phyloP scores from a whole-genome alignment of 805 yeast genomes.

The Nadsonia fulvescens region DNA sequence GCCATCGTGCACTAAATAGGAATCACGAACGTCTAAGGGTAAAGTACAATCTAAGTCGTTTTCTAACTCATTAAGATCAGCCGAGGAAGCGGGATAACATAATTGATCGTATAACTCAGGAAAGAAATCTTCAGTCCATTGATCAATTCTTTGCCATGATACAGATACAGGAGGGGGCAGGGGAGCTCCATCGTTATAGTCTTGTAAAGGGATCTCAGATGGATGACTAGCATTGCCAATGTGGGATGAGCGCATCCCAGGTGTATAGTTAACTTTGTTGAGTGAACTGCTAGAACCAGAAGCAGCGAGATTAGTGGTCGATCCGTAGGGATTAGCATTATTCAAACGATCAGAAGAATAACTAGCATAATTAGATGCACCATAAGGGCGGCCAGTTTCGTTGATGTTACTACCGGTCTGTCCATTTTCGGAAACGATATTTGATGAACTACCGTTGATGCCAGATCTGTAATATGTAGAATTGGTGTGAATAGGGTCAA shows the following conservation, averaged over 20 bases:
- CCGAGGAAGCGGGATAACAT: slow-evolving; percentile 58
- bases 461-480: too few relatives aligned
- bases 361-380: slow-evolving; percentile 7
- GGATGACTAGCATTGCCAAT: slow-evolving; percentile 17
- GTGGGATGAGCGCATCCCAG: slow-evolving; percentile 19
- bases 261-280: slow-evolving; percentile 15
- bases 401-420: too few relatives aligned
- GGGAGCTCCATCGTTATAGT: slow-evolving; percentile 39
- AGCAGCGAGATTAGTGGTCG: slow-evolving; percentile 8
- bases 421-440: too few relatives aligned
- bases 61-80: slow-evolving; percentile 72
- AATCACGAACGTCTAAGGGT: slow-evolving; percentile 71
- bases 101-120: slow-evolving; percentile 70
- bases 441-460: too few relatives aligned
- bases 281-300: slow-evolving; percentile 10
- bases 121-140: slow-evolving; percentile 62
- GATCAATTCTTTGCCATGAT: slow-evolving; percentile 78
- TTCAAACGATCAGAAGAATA: slow-evolving; percentile 8
- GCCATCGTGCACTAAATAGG: slow-evolving; percentile 74
- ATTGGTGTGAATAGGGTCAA: too few relatives aligned
- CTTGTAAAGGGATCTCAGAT: slow-evolving; percentile 21
- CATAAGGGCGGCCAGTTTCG: slow-evolving; percentile 3
- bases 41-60: slow-evolving; percentile 55
- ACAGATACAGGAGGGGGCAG: slow-evolving; percentile 44
- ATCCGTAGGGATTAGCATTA: slow-evolving; percentile 7